These are phyloP conservation scores for Boletus reticulatus DNA, from an alignment of 768 basidiomycete species.

Conservation along the genomic window DNA sequence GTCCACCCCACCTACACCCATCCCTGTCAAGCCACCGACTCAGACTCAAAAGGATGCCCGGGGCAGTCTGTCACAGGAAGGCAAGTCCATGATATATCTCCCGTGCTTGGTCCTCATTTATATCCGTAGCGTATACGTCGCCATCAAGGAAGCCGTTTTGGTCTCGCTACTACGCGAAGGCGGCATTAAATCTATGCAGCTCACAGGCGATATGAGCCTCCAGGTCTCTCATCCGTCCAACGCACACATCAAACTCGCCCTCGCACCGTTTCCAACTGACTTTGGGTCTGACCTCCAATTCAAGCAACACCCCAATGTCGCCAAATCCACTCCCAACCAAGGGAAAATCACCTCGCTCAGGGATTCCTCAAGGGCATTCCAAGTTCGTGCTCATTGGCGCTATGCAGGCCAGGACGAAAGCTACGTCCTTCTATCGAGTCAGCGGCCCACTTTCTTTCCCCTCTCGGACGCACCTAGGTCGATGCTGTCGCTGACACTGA, in stretches of 20 bases:
- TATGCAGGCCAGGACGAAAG: conserved; percentile 90
- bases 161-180: conserved; percentile 86
- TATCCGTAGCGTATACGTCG: conserved; percentile 71
- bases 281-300: conserved; percentile 79
- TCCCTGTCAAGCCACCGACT: conserved; percentile 46
- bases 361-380: conserved; percentile 80
- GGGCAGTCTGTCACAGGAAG: conserved; percentile 71
- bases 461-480: not conserved
- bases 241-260: conserved; percentile 66
- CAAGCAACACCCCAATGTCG: conserved; percentile 96
- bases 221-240: conserved; percentile 75
- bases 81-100: conserved; percentile 36
- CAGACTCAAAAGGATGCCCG: conserved; percentile 45
- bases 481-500: not conserved
- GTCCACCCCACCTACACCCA: conserved; percentile 50
- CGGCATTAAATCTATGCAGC: conserved; percentile 84
- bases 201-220: conserved; percentile 94
- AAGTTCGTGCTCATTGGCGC: conserved; percentile 92
- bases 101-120: not conserved
- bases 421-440: conserved; percentile 87
- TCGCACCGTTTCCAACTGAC: conserved; percentile 54
- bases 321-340: conserved; percentile 71
- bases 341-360: conserved; percentile 77
- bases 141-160: conserved; percentile 80
- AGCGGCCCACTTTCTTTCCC: conserved; percentile 26